phyloP scores from a whole-genome alignment of 108 stramenopile genomes.

The Fistulifera pelliculosa region DNA sequence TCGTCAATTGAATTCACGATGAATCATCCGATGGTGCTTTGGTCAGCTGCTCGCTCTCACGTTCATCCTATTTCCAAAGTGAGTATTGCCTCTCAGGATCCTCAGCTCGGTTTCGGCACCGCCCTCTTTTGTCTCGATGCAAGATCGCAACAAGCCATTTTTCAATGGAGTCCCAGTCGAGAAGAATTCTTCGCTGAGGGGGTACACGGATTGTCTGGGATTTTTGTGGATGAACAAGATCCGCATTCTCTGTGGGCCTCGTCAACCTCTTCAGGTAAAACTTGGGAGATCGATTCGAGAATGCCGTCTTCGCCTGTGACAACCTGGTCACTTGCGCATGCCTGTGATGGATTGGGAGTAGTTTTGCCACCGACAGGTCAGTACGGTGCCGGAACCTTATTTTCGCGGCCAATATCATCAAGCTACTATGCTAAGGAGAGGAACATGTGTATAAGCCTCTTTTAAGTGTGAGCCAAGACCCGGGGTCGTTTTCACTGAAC shows the following conservation, averaged over 20 bases:
- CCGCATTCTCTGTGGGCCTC: constrained; percentile 44
- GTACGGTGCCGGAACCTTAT: constrained; percentile 20
- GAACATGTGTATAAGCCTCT: constrained; percentile 10
- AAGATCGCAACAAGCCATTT: constrained; percentile 36
- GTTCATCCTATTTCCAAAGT: constrained; percentile 27
- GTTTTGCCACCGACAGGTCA: constrained; percentile 14
- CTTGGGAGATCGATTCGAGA: constrained; percentile 63
- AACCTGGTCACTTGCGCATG: constrained; percentile 54
- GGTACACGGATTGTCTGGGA: constrained; percentile 53
- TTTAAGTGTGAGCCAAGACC: constrained; percentile 39
- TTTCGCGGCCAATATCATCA: constrained; percentile 13
- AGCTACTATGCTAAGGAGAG: not conserved
- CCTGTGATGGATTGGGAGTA: constrained; percentile 16
- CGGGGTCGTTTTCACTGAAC: constrained; percentile 29
- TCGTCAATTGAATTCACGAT: constrained; percentile 29
- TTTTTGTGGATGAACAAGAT: constrained; percentile 33
- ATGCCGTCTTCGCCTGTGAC: constrained; percentile 46
- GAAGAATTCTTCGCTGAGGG: constrained; percentile 55
- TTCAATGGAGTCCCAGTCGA: constrained; percentile 75
- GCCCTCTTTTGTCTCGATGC: constrained; percentile 62
- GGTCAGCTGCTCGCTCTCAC: constrained; percentile 35
- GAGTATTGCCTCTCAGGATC: constrained; percentile 5
- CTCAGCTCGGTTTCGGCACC: constrained; percentile 32
- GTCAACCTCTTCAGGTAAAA: constrained; percentile 56
- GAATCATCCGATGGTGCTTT: constrained; percentile 47